phyloP scores from a whole-genome alignment of 2,329 filamentous ascomycete species.

The Neonectria sp. region DNA sequence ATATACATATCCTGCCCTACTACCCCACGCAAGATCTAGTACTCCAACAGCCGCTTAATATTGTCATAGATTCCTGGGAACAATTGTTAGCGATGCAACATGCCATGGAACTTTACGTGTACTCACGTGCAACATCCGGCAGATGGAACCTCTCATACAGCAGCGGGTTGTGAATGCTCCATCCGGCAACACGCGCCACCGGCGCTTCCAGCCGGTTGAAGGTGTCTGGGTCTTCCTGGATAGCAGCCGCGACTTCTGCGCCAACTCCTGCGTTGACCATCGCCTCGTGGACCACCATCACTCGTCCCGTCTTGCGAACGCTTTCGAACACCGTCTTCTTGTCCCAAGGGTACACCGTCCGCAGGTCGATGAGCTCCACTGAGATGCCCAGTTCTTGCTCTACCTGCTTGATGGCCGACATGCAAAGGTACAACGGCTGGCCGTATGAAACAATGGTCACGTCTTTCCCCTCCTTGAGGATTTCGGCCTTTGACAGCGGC shows the following conservation, averaged over 20 bases:
- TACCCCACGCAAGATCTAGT: conserved; percentile 59
- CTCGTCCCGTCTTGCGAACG: conserved; percentile 88
- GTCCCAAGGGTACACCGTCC: conserved; percentile 95
- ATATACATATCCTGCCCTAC: not conserved
- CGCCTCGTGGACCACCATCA: conserved; percentile 91
- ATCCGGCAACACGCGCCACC: conserved; percentile 88
- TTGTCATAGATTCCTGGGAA: conserved; percentile 77
- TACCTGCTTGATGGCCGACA: conserved; percentile 81
- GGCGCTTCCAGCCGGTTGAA: conserved; percentile 90
- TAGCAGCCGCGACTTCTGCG: conserved; percentile 88
- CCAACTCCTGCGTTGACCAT: conserved; percentile 93
- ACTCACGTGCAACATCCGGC: conserved; percentile 90
- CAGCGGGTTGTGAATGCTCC: conserved; percentile 87
- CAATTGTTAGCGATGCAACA: conserved; percentile 25
- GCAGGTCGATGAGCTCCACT: conserved; percentile 88
- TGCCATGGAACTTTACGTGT: not conserved
- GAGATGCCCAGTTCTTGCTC: conserved; percentile 82
- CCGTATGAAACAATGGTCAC: conserved; percentile 91
- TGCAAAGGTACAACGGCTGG: conserved; percentile 89
- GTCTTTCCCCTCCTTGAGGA: conserved; percentile 84
- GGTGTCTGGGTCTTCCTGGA: conserved; percentile 83
- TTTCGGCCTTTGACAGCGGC: conserved; percentile 87
- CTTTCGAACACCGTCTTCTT: conserved; percentile 84
- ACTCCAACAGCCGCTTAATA: conserved; percentile 77
- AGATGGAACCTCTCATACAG: conserved; percentile 86